Conservation (phyloP, 2,329 filamentous ascomycete species). For the Alternaria ethzedia region DNA sequence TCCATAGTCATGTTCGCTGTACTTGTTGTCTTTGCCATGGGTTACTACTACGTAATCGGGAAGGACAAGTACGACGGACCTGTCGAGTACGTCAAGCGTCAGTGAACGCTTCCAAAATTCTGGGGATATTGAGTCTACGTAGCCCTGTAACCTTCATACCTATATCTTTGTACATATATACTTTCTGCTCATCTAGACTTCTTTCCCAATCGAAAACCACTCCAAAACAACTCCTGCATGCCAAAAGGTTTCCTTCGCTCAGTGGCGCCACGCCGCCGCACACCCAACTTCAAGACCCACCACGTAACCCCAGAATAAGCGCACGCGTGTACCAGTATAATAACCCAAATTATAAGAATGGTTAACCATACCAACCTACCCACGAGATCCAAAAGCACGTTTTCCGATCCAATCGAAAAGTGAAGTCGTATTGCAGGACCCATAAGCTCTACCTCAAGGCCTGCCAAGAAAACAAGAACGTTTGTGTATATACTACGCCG, state of each 20-base stretch:
- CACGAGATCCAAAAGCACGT: too few species aligned
- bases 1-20: slow-evolving; percentile 50
- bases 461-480: neutral
- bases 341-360: too few species aligned
- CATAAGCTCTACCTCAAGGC: too few species aligned
- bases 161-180: neutral
- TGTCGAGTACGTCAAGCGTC: slow-evolving; percentile 3
- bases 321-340: neutral
- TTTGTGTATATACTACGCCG: neutral
- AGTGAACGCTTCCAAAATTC: neutral
- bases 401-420: too few species aligned
- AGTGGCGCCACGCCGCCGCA: neutral
- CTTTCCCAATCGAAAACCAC: neutral
- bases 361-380: too few species aligned
- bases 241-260: neutral
- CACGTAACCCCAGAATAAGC: neutral
- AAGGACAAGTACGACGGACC: slow-evolving; percentile 44
- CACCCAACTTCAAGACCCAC: neutral
- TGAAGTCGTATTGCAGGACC: too few species aligned
- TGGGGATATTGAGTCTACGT: neutral
- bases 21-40: slow-evolving; percentile 48
- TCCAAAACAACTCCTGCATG: neutral
- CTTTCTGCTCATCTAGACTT: neutral
- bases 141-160: neutral
- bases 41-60: slow-evolving; percentile 51